phyloP scores from a whole-genome alignment of 73 alveolate genomes.

The Paramecium biaurelia region DNA sequence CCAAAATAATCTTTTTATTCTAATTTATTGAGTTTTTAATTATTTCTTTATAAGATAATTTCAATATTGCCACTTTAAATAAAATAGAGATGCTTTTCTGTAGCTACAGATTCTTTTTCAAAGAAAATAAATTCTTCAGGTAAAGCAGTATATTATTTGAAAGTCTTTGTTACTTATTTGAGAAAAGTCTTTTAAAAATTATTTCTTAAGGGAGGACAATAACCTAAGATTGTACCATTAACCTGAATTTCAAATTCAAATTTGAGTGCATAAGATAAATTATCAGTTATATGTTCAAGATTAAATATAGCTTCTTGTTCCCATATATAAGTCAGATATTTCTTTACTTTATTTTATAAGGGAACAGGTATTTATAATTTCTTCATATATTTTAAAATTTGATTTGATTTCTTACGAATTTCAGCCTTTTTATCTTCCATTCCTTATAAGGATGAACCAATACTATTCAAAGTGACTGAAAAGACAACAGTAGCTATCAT shows the following conservation, averaged over 20 bases:
- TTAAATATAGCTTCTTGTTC: background rate
- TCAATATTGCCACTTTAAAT: constrained; percentile 9
- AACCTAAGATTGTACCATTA: constrained; percentile 21
- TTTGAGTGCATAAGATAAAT: constrained; percentile 14
- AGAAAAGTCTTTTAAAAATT: background rate
- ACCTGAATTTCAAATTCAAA: constrained; percentile 13
- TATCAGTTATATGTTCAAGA: background rate
- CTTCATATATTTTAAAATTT: constrained; percentile 58
- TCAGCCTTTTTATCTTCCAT: constrained; percentile 56
- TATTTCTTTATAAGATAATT: background rate
- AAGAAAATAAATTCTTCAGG: constrained; percentile 23
- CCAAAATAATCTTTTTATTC: constrained; percentile 44
- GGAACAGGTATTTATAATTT: constrained; percentile 54
- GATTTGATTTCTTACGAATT: constrained; percentile 14
- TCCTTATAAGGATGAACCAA: constrained; percentile 65
- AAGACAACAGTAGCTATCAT: constrained; percentile 70
- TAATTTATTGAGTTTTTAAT: background rate
- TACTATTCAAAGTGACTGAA: constrained; percentile 68
- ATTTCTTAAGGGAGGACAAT: constrained; percentile 4
- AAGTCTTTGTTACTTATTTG: background rate
- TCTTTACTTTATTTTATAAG: constrained; percentile 48
- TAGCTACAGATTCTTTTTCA: background rate
- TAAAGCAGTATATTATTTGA: constrained; percentile 33
- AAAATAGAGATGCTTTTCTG: constrained; percentile 3
- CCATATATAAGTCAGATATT: constrained; percentile 56